A percentile compares a stretch with the other conserved stretches of the same genome.
Conservation (phyloP, 2,329 filamentous ascomycete genomes). For the Aspergillus chevalieri region DNA sequence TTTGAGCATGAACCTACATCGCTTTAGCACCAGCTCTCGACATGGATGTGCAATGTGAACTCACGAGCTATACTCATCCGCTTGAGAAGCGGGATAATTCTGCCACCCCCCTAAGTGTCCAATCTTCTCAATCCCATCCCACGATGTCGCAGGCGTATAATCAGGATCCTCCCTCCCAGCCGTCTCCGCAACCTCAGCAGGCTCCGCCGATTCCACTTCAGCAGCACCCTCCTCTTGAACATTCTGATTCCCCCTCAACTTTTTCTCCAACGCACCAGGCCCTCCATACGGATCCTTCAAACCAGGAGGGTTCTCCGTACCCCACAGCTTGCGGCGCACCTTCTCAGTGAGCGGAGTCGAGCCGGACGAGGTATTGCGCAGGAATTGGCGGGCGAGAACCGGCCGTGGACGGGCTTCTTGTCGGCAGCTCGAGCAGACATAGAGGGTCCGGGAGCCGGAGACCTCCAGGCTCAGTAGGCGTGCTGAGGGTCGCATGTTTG, state of each 20-base stretch:
- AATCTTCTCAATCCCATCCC: slow-evolving; percentile 50
- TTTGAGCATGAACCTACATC: slow-evolving; percentile 29
- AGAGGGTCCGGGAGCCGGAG: slow-evolving; percentile 22
- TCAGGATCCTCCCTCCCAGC: slow-evolving; percentile 11
- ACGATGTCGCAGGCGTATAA: slow-evolving; percentile 45
- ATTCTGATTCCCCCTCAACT: slow-evolving; percentile 13
- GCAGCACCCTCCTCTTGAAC: slow-evolving; percentile 11
- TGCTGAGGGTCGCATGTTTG: slow-evolving; percentile 34
- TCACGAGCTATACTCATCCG: slow-evolving; percentile 40
- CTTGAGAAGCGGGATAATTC: slow-evolving; percentile 28
- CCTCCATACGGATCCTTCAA: slow-evolving; percentile 44
- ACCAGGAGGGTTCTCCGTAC: slow-evolving; percentile 45
- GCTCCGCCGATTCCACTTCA: slow-evolving; percentile 5
- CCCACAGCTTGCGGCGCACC: slow-evolving; percentile 45
- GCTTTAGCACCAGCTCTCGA: neutral
- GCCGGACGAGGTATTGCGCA: slow-evolving; percentile 26
- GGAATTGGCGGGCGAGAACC: slow-evolving; percentile 26
- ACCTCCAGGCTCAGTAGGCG: slow-evolving; percentile 34
- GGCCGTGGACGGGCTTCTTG: slow-evolving; percentile 30
- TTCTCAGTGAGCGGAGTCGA: slow-evolving; percentile 37
- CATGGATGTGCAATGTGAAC: slow-evolving; percentile 9
- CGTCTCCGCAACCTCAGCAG: slow-evolving; percentile 9
- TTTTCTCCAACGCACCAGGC: slow-evolving; percentile 28
- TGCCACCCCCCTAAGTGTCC: slow-evolving; percentile 44
- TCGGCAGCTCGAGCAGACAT: slow-evolving; percentile 37